Conservation (phyloP, 495 filamentous ascomycete species). For the Penicillium paradoxum region DNA sequence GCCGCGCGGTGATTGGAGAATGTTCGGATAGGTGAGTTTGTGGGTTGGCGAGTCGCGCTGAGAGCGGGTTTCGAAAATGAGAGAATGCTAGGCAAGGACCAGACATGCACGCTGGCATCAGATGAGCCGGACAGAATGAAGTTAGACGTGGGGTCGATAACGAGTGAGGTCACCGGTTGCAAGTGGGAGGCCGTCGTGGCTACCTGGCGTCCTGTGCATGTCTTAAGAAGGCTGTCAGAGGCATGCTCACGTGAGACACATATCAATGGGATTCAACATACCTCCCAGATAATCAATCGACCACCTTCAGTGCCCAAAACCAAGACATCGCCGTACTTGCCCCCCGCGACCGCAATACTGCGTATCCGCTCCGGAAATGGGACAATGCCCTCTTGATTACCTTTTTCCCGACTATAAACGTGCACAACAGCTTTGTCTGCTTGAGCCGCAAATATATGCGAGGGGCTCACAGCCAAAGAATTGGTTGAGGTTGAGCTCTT, state of each 20-base stretch:
- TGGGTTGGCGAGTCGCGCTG: conserved; percentile 32
- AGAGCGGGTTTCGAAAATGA: conserved; percentile 50
- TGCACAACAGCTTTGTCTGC: conserved; percentile 86
- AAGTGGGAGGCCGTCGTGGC: conserved; percentile 85
- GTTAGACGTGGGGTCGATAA: conserved; percentile 63
- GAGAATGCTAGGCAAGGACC: conserved; percentile 73
- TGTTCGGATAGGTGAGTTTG: conserved; percentile 56
- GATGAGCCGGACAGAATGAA: conserved; percentile 83
- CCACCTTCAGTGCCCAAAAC: conserved; percentile 83
- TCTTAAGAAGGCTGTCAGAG: conserved; percentile 42
- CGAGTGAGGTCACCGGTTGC: conserved; percentile 73
- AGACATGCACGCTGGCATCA: conserved; percentile 86
- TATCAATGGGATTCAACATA: conserved; percentile 33
- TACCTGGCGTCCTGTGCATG: conserved; percentile 79
- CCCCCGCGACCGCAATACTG: conserved; percentile 58
- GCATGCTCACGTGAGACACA: background rate
- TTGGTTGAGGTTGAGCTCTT: conserved; percentile 78
- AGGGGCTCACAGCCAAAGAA: conserved; percentile 72
- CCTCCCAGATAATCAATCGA: conserved; percentile 89
- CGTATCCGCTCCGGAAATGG: conserved; percentile 82
- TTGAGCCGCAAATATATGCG: conserved; percentile 88
- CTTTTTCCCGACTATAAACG: conserved; percentile 78
- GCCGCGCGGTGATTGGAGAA: conserved; percentile 76
- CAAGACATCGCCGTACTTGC: conserved; percentile 61
- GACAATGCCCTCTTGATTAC: conserved; percentile 79